phyloP scores from a whole-genome alignment of 225 moss, liverwort and hornwort species.

The Sphagnum contortum region DNA sequence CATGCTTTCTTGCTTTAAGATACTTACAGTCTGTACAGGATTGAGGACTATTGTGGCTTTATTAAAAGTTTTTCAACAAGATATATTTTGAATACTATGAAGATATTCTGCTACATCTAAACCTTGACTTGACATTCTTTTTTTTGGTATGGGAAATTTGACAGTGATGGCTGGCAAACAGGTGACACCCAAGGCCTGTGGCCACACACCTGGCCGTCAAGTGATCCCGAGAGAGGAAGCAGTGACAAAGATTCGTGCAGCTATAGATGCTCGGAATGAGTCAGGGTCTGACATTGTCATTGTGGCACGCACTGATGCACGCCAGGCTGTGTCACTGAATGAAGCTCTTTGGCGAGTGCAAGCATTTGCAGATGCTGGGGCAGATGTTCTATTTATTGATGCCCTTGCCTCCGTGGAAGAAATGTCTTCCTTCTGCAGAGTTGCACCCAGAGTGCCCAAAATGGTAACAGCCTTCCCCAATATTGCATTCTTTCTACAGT shows the following conservation, averaged over 20 bases:
- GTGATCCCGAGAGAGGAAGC: conserved; percentile 89
- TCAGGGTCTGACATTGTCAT: conserved; percentile 82
- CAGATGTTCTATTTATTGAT: conserved; percentile 89
- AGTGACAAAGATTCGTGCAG: conserved; percentile 76
- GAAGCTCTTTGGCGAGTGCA: conserved; percentile 91
- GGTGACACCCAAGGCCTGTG: conserved; percentile 97
- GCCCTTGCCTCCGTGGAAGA: conserved; percentile 73
- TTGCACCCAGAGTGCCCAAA: conserved; percentile 63
- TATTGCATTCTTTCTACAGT: no score
- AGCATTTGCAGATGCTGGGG: conserved; percentile 73
- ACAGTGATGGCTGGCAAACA: conserved; percentile 40
- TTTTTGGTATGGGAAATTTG: conserved; percentile 5
- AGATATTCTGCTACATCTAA: no score
- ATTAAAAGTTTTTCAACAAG: no score
- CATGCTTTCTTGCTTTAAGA: no score
- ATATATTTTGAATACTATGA: no score
- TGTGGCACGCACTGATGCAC: conserved; percentile 92
- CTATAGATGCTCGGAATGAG: conserved; percentile 84
- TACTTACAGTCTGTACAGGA: no score
- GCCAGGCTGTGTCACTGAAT: conserved; percentile 76
- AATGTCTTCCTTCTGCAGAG: conserved; percentile 75
- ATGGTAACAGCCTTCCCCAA: conserved; percentile 39
- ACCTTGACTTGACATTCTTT: not conserved
- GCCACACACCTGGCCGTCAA: conserved; percentile 71
- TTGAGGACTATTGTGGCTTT: no score